phyloP scores from a whole-genome alignment of 202 grass and related monocot species.

The Eragrostis tef region DNA sequence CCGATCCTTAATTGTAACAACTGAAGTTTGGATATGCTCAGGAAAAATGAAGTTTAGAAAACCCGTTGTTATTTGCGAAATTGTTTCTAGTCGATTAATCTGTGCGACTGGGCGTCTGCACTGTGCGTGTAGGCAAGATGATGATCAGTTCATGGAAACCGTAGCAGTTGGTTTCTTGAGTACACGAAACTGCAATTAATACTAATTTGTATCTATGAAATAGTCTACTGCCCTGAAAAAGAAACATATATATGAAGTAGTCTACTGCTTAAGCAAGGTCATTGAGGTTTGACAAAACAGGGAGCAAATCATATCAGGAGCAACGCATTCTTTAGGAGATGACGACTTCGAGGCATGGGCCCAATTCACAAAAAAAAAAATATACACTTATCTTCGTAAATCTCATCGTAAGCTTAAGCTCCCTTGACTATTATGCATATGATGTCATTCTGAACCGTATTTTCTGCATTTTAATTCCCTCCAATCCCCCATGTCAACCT shows the following conservation, averaged over 20 bases:
- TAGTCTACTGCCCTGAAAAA: too few species aligned
- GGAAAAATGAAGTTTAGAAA: too few species aligned
- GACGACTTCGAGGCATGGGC: conserved; percentile 26
- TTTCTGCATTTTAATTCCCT: conserved; percentile 20
- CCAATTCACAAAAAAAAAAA: conserved; percentile 24
- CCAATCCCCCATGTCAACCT: conserved; percentile 42
- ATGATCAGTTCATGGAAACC: too few species aligned
- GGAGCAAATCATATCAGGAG: neutral
- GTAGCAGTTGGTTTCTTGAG: too few species aligned
- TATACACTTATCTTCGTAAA: conserved; percentile 4
- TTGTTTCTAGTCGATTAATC: too few species aligned
- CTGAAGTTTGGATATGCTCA: too few species aligned
- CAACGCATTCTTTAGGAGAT: conserved; percentile 37
- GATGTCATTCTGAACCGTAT: conserved; percentile 43
- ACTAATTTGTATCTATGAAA: too few species aligned
- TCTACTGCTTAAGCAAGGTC: conserved; percentile 2
- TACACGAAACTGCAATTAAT: neutral
- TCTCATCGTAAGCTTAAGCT: neutral
- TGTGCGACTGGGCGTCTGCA: too few species aligned
- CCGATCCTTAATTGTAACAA: too few species aligned
- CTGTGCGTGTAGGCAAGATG: too few species aligned
- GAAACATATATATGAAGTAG: too few species aligned
- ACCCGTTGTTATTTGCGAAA: too few species aligned
- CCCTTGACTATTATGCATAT: conserved; percentile 43
- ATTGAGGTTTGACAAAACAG: conserved; percentile 33